A percentile compares a stretch with the other conserved stretches of the same genome.
Evolutionary conservation across 2,329 filamentous ascomycete species (phyloP).

Genomic region (Colletotrichum liaoningense): DNA sequence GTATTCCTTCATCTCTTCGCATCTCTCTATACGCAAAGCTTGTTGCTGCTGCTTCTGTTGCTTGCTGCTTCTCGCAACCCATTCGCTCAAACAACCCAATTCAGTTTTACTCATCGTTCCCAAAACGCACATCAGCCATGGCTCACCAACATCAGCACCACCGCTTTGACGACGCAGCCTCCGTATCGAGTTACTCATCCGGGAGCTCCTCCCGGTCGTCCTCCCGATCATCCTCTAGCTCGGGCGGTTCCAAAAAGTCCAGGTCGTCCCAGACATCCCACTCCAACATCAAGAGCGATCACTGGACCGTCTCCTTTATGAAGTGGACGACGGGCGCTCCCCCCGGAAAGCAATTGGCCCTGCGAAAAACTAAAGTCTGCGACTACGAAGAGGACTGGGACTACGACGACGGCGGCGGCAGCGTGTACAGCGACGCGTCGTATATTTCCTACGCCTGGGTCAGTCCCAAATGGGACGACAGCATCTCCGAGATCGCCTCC

Average conservation of each 20-base stretch:
- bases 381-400: constrained; percentile 25
- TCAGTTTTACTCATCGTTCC: background rate
- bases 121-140: constrained; percentile 12
- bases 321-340: constrained; percentile 35
- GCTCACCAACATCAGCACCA: constrained; percentile 18
- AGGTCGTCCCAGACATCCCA: constrained; percentile 32
- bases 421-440: constrained; percentile 17
- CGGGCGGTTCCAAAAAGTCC: constrained; percentile 34
- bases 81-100: background rate
- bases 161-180: constrained; percentile 21
- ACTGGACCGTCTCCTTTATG: constrained; percentile 32
- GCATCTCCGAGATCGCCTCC: constrained; percentile 29
- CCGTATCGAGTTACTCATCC: constrained; percentile 30
- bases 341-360: constrained; percentile 21
- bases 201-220: constrained; percentile 26
- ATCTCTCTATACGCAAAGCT: background rate
- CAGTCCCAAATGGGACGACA: constrained; percentile 30
- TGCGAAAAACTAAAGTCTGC: constrained; percentile 29
- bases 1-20: background rate
- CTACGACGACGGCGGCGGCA: constrained; percentile 27
- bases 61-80: background rate
- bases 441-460: constrained; percentile 34
- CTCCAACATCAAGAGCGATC: constrained; percentile 29
- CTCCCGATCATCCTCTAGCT: constrained; percentile 30
- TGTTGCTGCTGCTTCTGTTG: background rate